Evolutionary conservation across 495 filamentous ascomycete genomes (phyloP).

Genomic region (Trichocladium uniseriatum): DNA sequence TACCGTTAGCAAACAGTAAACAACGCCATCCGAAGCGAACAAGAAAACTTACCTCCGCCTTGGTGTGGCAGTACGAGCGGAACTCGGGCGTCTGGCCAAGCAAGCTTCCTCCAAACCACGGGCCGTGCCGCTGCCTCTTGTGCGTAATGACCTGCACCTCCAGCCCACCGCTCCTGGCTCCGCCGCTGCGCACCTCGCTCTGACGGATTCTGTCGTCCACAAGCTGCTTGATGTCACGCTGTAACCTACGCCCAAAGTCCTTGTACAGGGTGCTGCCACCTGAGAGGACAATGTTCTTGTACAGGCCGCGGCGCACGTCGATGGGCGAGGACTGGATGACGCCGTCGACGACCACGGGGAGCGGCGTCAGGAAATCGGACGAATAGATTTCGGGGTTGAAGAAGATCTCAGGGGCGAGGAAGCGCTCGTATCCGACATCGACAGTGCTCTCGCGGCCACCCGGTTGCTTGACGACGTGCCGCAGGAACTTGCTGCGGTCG

Average conservation of each 20-base stretch:
- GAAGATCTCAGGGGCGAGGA: constrained; percentile 97
- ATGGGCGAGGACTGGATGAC: constrained; percentile 97
- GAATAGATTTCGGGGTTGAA: constrained; percentile 99
- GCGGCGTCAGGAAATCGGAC: constrained; percentile 91
- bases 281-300: constrained; percentile 99
- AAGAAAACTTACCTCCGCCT: constrained; percentile 53
- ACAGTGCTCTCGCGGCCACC: constrained; percentile 76
- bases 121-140: constrained; percentile 90
- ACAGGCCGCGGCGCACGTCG: constrained; percentile 89
- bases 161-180: constrained; percentile 83
- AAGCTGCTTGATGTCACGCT: constrained; percentile 90
- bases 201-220: constrained; percentile 56
- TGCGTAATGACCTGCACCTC: constrained; percentile 96
- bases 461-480: constrained; percentile 79
- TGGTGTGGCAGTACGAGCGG: constrained; percentile 96
- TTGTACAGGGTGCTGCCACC: constrained; percentile 96
- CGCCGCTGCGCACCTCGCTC: constrained; percentile 78
- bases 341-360: constrained; percentile 86
- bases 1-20: constrained; percentile 11
- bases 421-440: constrained; percentile 95
- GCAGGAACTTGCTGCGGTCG: constrained; percentile 80
- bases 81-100: constrained; percentile 98
- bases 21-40: background rate
- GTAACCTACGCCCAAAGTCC: constrained; percentile 89
- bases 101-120: constrained; percentile 96